phyloP scores from a whole-genome alignment of 257 asterid species.

The Fraxinus cuspidata region DNA sequence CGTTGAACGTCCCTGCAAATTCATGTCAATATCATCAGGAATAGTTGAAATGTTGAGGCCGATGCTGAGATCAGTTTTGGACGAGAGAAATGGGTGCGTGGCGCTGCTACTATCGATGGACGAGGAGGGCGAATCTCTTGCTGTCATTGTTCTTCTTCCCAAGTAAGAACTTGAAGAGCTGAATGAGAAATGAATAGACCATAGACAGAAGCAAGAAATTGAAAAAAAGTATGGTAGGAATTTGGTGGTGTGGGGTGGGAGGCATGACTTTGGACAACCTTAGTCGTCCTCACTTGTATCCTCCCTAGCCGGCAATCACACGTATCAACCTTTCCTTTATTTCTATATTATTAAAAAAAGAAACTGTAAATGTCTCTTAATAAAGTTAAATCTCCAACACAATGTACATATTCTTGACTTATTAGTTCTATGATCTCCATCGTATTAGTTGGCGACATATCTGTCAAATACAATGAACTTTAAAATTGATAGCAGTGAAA shows the following conservation, averaged over 20 bases:
- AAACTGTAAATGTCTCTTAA: neutral
- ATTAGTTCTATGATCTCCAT: no score
- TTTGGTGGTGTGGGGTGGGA: slow-evolving; percentile 7
- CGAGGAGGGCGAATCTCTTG: neutral
- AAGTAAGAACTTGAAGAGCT: neutral
- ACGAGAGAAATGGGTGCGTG: neutral
- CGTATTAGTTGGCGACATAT: neutral
- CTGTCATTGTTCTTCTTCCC: neutral
- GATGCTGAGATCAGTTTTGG: neutral
- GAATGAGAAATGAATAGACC: neutral
- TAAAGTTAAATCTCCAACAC: neutral
- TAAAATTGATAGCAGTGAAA: neutral
- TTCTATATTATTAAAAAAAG: neutral
- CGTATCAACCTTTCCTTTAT: neutral
- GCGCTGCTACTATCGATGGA: slow-evolving; percentile 3
- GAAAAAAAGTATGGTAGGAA: neutral
- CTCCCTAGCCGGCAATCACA: slow-evolving; percentile 4
- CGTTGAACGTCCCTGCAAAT: neutral
- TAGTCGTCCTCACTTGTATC: slow-evolving; percentile 1
- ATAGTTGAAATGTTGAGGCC: neutral
- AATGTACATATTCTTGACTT: no score
- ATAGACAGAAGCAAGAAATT: neutral
- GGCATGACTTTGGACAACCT: slow-evolving; percentile 10
- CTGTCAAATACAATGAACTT: neutral
- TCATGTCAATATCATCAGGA: neutral